phyloP scores from a whole-genome alignment of 2,329 filamentous ascomycete genomes.

The Diaporthe destruens region DNA sequence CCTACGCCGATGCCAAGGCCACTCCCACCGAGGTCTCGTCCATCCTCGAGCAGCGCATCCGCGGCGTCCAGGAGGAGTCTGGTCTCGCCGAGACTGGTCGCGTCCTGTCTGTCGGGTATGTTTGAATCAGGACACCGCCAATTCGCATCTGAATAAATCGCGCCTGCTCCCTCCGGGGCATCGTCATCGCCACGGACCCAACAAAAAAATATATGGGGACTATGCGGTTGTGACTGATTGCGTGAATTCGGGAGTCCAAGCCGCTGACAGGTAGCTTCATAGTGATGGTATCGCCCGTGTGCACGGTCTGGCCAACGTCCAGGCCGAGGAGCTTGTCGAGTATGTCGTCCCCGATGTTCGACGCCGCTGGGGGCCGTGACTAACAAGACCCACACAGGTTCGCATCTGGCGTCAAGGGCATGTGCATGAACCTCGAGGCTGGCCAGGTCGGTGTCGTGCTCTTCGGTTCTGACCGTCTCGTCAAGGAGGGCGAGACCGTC shows the following conservation, averaged over 20 bases:
- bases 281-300: slow-evolving; percentile 99
- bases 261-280: slow-evolving; percentile 50
- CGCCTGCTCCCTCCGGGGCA: background rate
- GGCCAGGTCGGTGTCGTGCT: slow-evolving; percentile 99
- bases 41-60: slow-evolving; percentile 99
- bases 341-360: slow-evolving; percentile 66
- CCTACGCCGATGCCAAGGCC: slow-evolving; percentile 96
- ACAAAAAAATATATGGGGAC: background rate
- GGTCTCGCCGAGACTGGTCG: slow-evolving; percentile 97
- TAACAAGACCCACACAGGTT: slow-evolving; percentile 75
- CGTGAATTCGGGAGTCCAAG: background rate
- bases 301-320: slow-evolving; percentile 99
- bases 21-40: slow-evolving; percentile 98
- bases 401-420: slow-evolving; percentile 99
- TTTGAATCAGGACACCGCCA: slow-evolving; percentile 49
- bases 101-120: slow-evolving; percentile 98
- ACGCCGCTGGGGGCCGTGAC: slow-evolving; percentile 36
- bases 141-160: background rate
- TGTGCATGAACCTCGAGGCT: slow-evolving; percentile 99
- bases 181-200: slow-evolving; percentile 32
- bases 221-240: background rate
- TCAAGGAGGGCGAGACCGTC: slow-evolving; percentile 99
- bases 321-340: slow-evolving; percentile 99
- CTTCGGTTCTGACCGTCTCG: slow-evolving; percentile 99
- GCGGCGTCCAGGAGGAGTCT: slow-evolving; percentile 97